Base-by-base conservation (phyloP, 495 filamentous ascomycete species). In the Hypoxylon intermedium region DNA sequence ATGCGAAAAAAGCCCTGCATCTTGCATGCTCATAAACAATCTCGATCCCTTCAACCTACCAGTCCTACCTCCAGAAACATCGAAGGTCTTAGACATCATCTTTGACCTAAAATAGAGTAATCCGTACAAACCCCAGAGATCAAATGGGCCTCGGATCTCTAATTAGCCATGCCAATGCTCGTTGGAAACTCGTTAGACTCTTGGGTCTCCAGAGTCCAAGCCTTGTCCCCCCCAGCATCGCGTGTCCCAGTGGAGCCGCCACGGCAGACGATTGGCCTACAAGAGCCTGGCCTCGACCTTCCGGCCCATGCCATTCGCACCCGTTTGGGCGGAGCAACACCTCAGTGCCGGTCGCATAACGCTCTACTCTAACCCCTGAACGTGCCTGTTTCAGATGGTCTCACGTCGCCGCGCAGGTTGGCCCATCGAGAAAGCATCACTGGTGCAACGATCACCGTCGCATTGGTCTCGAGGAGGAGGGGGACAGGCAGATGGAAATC, bases 341-440 rank as follows among this genome's bases (percentile, higher is more conserved):
- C n/a, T n/a, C n/a, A n/a, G n/a, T n/a, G 1, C 11, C 12, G 26
- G 38, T 40, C 40, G 16, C 51, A 53, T 58, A 48, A 38, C 26
- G 7, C 45, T 41, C 26, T 26, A 26, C 45, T 41, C 26, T 9
- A 19, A 49, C 51, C 62, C 62, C 62, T 60, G 62, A 56, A 48
- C 44, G 43, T 63, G 51, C 45, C 59, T 49, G 67, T 69, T 69
- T 69, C 67, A 69, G 60, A 55, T 63, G 43, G 48, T 57, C 52
- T 64, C 60, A 52, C 53, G 63, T 58, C 63, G 49, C 51, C 54
- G 48, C 42, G 26, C 53, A 53, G 24, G 53, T 53, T 53, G 24
- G 60, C 44, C 53, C 42, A 67, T 67, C 58, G n/a, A n/a, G n/a
- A 61, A 18, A 60, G 54, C 41, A 37, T 55, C 41, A 30, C 24